These are phyloP conservation scores for Suillus subluteus DNA, from an alignment of 768 basidiomycete species.

Conservation along the genomic window DNA sequence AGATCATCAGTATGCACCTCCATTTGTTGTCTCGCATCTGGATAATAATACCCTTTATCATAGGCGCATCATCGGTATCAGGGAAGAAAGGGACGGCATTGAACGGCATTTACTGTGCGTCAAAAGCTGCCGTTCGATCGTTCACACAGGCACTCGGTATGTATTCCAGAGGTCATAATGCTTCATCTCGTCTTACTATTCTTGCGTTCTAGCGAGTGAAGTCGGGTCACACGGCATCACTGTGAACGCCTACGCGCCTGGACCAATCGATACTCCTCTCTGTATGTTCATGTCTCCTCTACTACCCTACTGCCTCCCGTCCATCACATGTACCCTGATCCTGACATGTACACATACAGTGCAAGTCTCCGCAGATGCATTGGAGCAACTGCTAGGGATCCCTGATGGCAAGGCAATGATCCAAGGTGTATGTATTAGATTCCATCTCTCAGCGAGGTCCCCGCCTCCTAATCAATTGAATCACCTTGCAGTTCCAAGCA, in stretches of 20 bases:
- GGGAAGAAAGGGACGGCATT: slow-evolving; percentile 37
- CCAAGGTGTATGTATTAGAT: background rate
- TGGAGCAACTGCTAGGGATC: background rate
- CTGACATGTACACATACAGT: background rate
- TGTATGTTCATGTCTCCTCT: slow-evolving; percentile 13
- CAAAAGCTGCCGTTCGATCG: slow-evolving; percentile 13
- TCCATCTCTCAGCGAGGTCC: background rate
- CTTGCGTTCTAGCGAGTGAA: slow-evolving; percentile 23
- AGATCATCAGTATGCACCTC: slow-evolving; percentile 39
- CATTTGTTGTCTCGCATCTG: background rate
- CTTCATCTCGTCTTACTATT: background rate
- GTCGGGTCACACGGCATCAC: slow-evolving; percentile 21
- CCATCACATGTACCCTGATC: background rate
- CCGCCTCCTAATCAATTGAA: background rate
- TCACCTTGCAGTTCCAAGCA: background rate
- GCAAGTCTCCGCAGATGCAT: background rate
- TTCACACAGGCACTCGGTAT: slow-evolving; percentile 11
- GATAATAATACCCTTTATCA: background rate
- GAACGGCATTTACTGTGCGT: slow-evolving; percentile 8
- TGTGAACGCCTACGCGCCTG: slow-evolving; percentile 29
- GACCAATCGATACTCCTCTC: slow-evolving; percentile 19
- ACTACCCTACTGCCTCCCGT: background rate
- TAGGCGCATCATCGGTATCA: slow-evolving; percentile 37
- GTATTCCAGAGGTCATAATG: background rate
- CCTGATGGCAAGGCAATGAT: background rate